These are phyloP conservation scores for Pseudohalonectria lignicola DNA, from an alignment of 2,329 filamentous ascomycete genomes.

Conservation along the genomic window DNA sequence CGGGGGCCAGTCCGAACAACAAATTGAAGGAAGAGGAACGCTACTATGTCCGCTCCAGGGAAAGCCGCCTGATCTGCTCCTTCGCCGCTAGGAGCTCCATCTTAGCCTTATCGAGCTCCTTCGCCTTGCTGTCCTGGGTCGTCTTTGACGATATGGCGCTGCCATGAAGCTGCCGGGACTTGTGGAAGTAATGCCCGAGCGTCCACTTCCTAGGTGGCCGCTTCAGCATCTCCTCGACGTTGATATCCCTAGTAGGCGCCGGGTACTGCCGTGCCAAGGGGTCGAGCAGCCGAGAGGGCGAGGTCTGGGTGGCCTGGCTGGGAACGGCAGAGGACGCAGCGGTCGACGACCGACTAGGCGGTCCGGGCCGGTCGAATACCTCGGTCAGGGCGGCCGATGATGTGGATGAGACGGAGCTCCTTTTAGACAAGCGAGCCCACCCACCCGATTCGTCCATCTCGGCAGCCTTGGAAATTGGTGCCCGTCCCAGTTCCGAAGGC, in stretches of 20 bases:
- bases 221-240: constrained; percentile 29
- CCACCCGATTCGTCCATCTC: background rate
- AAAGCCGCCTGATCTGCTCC: constrained; percentile 9
- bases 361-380: background rate
- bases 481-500: no score
- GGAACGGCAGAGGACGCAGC: no score
- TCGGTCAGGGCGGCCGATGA: background rate
- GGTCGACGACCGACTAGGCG: no score
- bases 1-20: no score
- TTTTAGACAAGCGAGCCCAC: constrained; percentile 7
- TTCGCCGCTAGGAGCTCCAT: constrained; percentile 29
- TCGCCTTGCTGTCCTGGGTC: constrained; percentile 21
- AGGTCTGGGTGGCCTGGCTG: background rate
- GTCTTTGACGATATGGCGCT: constrained; percentile 15
- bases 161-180: constrained; percentile 15
- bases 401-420: constrained; percentile 9
- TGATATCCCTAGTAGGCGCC: constrained; percentile 25
- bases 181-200: constrained; percentile 21
- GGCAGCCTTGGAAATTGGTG: background rate
- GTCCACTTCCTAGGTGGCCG: constrained; percentile 27
- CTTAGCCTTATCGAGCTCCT: constrained; percentile 35
- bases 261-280: constrained; percentile 26
- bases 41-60: no score
- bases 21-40: no score
- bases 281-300: constrained; percentile 11